Evolutionary conservation across 169 alveolate genomes (phyloP), one percentile per base, ranked within the genome.

Genomic region (Plasmodium gallinaceum): DNA sequence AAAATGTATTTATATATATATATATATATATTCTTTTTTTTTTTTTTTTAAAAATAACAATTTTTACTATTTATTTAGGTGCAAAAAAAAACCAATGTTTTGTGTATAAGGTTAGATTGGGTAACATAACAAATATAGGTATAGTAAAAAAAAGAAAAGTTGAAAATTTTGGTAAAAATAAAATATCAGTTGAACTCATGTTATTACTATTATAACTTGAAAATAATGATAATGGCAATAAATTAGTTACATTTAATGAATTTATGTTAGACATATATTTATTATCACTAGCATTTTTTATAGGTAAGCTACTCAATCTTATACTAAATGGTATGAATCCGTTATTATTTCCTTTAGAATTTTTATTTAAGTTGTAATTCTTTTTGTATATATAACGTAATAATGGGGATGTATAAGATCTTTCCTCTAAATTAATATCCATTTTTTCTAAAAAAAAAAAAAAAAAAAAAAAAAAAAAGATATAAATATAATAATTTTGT

Each of bases 31-130:
- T 32, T 8, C 52, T 24, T 26, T 10, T 26, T n/a, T 39, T 7
- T n/a, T 4, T 8, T 48, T 51, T n/a, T n/a, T n/a, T n/a, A n/a
- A n/a, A 7, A 2, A 51, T 7, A 32, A 10, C 65, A 54, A 54
- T 20, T 61, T 61, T 39, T 22, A 5, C 39, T 4, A 1, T 9
- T 65, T 80, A 80, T 62, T 80, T 80, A 0, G 90, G 90, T n/a
- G 90, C 90, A 45, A 66, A 80, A 54, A 80, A 80, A 48, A 80
- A 80, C 90, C 90, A 80, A 48, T 80, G 90, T 48, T 80, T 80
- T 46, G 90, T 80, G 62, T 80, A 80, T 37, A 80, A 71, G 16
- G 90, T 80, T 20, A 80, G 60, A 26, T 80, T 80, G 5, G 90
- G 90, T 2, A 80, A 2, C 90, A 80, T 80, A 1, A 80, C 90